A percentile compares a stretch with the other conserved stretches of the same genome.
These are phyloP conservation scores for Neocallimastix lanati DNA, from an alignment of 192 early-diverging fungal species.

Conservation along the genomic window DNA sequence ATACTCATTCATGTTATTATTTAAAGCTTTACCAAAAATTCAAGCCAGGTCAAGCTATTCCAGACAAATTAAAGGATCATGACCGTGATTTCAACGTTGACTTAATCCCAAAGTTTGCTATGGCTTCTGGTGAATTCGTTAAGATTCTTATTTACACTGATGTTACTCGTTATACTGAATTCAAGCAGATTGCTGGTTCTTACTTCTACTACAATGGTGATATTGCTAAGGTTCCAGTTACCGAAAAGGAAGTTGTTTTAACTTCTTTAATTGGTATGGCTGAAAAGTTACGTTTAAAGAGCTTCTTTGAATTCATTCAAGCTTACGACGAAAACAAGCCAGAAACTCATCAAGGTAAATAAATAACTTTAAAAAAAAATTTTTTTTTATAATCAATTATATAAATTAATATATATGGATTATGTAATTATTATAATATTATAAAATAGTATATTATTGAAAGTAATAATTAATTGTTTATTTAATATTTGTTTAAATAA, in stretches of 20 bases:
- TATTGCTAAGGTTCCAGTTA: conserved; percentile 90
- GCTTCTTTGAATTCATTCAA: conserved; percentile 50
- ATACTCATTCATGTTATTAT: no score
- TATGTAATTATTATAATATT: no score
- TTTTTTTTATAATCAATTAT: no score
- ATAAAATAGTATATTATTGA: no score
- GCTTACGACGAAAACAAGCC: conserved; percentile 70
- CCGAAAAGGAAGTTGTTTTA: background rate
- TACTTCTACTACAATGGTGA: conserved; percentile 78
- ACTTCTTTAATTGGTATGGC: background rate
- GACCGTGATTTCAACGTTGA: conserved; percentile 92
- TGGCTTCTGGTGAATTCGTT: no score
- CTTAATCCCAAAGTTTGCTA: conserved; percentile 98
- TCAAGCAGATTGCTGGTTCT: conserved; percentile 86
- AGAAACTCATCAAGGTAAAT: conserved; percentile 46
- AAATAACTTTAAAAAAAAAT: no score
- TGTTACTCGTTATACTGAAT: conserved; percentile 92
- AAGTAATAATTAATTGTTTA: no score
- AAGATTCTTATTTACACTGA: no score
- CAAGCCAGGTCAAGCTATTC: conserved; percentile 26
- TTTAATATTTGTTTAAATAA: no score
- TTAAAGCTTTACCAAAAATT: conserved; percentile 59
- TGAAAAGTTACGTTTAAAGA: background rate
- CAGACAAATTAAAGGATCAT: conserved; percentile 18
- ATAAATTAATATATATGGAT: no score